These are phyloP conservation scores for Colletotrichum destructivum DNA, from an alignment of 2,329 filamentous ascomycete species.

Conservation along the genomic window DNA sequence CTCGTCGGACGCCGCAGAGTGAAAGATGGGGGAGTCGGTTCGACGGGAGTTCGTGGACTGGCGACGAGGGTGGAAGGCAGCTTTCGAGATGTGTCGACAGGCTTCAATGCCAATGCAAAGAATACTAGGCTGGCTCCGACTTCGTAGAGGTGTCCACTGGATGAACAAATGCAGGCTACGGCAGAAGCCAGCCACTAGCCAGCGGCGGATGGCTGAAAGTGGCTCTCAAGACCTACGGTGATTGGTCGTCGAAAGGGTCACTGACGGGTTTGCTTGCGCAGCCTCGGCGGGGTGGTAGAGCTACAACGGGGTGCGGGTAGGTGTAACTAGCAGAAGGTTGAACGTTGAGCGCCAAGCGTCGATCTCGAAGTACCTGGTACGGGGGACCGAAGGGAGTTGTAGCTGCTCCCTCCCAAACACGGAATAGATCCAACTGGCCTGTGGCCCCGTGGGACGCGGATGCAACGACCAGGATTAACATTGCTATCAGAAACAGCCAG, in stretches of 20 bases:
- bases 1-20: slow-evolving; percentile 27
- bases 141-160: slow-evolving; percentile 35
- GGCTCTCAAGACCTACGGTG: slow-evolving; percentile 22
- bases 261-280: slow-evolving; percentile 33
- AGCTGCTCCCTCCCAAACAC: neutral
- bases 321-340: slow-evolving; percentile 7
- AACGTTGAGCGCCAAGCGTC: slow-evolving; percentile 19
- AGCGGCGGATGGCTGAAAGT: slow-evolving; percentile 26
- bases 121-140: slow-evolving; percentile 4
- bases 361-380: slow-evolving; percentile 37
- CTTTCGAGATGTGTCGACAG: slow-evolving; percentile 26
- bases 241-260: slow-evolving; percentile 32
- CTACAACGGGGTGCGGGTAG: slow-evolving; percentile 21
- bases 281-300: slow-evolving; percentile 42
- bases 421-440: slow-evolving; percentile 5
- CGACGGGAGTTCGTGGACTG: neutral
- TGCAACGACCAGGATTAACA: slow-evolving; percentile 5
- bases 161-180: slow-evolving; percentile 14
- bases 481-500: neutral
- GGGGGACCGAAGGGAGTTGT: neutral
- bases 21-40: neutral
- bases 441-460: slow-evolving; percentile 2
- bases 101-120: slow-evolving; percentile 22
- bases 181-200: slow-evolving; percentile 33
- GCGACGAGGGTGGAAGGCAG: slow-evolving; percentile 6